Evolutionary conservation across 148 eudicot species (phyloP), one percentile per base, ranked within the genome.

Genomic region (Fagopyrum tataricum): DNA sequence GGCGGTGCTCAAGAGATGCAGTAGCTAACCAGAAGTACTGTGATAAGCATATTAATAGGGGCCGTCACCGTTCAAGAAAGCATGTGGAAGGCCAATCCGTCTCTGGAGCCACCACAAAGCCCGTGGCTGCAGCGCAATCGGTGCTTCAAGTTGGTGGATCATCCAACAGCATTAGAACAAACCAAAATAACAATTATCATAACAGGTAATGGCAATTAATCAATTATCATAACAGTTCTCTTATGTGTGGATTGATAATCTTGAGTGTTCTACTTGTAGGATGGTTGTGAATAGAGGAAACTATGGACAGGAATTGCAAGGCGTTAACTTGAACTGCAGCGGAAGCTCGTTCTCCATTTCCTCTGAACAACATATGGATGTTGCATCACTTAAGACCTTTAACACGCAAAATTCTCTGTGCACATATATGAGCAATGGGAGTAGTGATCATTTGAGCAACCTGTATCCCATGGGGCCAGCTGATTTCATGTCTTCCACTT

Each of bases 401-500:
- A 62, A 70, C 39, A 77, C 73, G 11, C 73, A 40, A 42, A 14
- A 73, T 5, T 37, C 76, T 9, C 55, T 52, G 14, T 18, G 23
- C 21, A 43, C 62, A 6, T 61, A 20, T 67, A 48, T 20, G 26
- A 85, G 81, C 26, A 82, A 83, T 13, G 80, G 87, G 89, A 83
- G 82, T 26, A 80, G 79, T 20, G 78, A 52, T 81, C 80, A 67
- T 17, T 23, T 4, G 1, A 59, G 66, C 37, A 31, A 31, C 37
- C 37, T 31, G 37, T 31, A 31, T 31, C 86, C 92, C 4, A 42
- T 79, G 72, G 77, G 77, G 6, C 47, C 85, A 12, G 77, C 88
- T 0, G 89, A 83, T 67, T 89, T 83, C 84, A 82, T 85, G 89
- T 83, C 90, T 9, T 80, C 90, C 20, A 84, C 87, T 14, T 84